phyloP scores from a whole-genome alignment of 2,329 filamentous ascomycete species.

The Alternaria ethzedia region DNA sequence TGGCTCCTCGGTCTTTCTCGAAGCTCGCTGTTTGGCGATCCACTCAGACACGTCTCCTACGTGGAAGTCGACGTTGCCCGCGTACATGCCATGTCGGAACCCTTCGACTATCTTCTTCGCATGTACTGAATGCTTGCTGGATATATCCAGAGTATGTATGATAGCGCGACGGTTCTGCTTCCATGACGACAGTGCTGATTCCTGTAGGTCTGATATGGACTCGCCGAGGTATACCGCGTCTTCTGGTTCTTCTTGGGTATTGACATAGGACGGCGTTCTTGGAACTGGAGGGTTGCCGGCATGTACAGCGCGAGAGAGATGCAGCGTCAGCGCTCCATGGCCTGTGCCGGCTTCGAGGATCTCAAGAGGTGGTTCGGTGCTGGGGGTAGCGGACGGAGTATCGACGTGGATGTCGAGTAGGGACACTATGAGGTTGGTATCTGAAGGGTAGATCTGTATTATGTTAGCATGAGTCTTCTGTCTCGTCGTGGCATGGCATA shows the following conservation, averaged over 20 bases:
- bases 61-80: constrained; percentile 75
- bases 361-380: constrained; percentile 61
- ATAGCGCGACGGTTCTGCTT: constrained; percentile 65
- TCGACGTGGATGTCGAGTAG: constrained; percentile 75
- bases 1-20: constrained; percentile 50
- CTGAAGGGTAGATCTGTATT: constrained; percentile 73
- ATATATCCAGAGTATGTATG: constrained; percentile 77
- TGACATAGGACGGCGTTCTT: constrained; percentile 19
- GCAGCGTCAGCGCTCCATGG: constrained; percentile 79
- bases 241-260: constrained; percentile 27
- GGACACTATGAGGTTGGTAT: constrained; percentile 76
- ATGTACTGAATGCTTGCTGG: constrained; percentile 65
- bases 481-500: constrained; percentile 5
- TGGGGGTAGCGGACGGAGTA: constrained; percentile 43
- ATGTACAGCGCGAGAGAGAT: constrained; percentile 77
- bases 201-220: constrained; percentile 39
- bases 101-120: constrained; percentile 69
- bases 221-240: constrained; percentile 43
- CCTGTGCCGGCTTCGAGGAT: constrained; percentile 86
- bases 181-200: constrained; percentile 44
- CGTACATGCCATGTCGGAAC: constrained; percentile 75
- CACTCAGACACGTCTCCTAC: constrained; percentile 70
- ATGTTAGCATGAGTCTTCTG: constrained; percentile 8
- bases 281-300: constrained; percentile 68
- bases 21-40: constrained; percentile 58